These are phyloP conservation scores for Vaccinium corymbosum DNA, from an alignment of 148 eudicot genomes.

Conservation along the genomic window DNA sequence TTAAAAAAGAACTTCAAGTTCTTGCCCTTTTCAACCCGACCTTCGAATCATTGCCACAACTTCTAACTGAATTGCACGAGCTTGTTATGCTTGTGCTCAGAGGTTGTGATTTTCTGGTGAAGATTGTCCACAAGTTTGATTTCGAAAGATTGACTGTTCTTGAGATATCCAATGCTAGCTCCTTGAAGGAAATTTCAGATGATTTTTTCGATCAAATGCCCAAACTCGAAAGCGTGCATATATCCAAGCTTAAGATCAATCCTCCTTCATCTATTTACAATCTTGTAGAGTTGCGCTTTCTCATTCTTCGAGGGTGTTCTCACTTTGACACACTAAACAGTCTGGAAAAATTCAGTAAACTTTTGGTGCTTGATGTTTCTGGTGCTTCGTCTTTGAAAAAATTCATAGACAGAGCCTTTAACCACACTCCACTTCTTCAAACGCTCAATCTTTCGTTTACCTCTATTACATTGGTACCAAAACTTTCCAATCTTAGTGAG, in stretches of 20 bases:
- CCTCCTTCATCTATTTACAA: slow-evolving; percentile 19
- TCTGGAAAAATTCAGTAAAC: slow-evolving; percentile 13
- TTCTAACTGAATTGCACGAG: neutral
- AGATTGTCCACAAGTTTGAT: neutral
- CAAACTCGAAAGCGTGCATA: slow-evolving; percentile 25
- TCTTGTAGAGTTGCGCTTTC: slow-evolving; percentile 23
- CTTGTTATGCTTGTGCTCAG: slow-evolving; percentile 32
- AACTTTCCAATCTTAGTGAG: neutral
- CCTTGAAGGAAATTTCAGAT: slow-evolving; percentile 1
- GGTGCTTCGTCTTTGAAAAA: slow-evolving; percentile 16
- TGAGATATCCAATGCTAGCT: slow-evolving; percentile 29
- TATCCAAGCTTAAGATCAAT: slow-evolving; percentile 20
- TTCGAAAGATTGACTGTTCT: slow-evolving; percentile 14
- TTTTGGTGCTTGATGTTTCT: slow-evolving; percentile 31
- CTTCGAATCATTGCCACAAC: neutral
- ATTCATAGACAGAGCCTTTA: slow-evolving; percentile 7
- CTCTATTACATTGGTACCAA: slow-evolving; percentile 19
- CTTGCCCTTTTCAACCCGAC: slow-evolving; percentile 29
- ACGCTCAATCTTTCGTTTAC: slow-evolving; percentile 31
- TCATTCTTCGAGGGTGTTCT: slow-evolving; percentile 30
- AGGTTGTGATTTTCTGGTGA: slow-evolving; percentile 26
- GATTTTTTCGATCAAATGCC: slow-evolving; percentile 15
- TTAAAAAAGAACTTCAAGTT: slow-evolving; percentile 5
- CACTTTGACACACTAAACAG: slow-evolving; percentile 1
- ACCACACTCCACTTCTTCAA: slow-evolving; percentile 13